phyloP scores from a whole-genome alignment of 371 early-diverging fungal genomes.

The Mortierella polycephala region DNA sequence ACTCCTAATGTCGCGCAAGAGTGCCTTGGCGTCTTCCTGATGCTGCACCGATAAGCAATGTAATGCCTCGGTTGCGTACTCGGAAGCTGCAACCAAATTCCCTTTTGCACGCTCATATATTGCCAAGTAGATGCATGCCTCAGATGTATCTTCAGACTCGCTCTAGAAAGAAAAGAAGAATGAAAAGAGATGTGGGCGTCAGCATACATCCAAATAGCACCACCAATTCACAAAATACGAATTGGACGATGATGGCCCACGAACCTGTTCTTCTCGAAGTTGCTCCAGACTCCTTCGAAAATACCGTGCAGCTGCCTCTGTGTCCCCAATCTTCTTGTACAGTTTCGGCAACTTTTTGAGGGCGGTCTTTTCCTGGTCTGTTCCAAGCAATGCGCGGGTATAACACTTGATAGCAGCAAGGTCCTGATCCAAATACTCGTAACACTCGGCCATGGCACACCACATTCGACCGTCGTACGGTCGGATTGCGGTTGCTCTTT shows the following conservation, averaged over 20 bases:
- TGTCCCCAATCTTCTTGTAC: conserved; percentile 65
- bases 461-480: conserved; percentile 87
- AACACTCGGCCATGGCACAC: conserved; percentile 79
- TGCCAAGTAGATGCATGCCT: conserved; percentile 70
- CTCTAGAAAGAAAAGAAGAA: conserved; percentile 30
- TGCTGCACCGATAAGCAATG: conserved; percentile 58
- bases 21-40: conserved; percentile 60
- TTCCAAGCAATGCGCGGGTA: conserved; percentile 70
- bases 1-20: conserved; percentile 57
- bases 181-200: background rate
- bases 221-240: background rate
- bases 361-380: conserved; percentile 62
- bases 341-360: conserved; percentile 66
- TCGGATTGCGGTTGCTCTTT: conserved; percentile 79
- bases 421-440: conserved; percentile 62
- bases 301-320: conserved; percentile 65
- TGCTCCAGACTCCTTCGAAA: conserved; percentile 65
- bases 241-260: conserved; percentile 6
- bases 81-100: conserved; percentile 57
- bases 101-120: conserved; percentile 64
- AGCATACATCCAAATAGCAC: background rate
- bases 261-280: conserved; percentile 56
- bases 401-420: conserved; percentile 75
- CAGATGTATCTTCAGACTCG: conserved; percentile 64
- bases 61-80: conserved; percentile 57